Evolutionary conservation across 495 filamentous ascomycete species (phyloP).

Genomic region (Neurospora pannonica): DNA sequence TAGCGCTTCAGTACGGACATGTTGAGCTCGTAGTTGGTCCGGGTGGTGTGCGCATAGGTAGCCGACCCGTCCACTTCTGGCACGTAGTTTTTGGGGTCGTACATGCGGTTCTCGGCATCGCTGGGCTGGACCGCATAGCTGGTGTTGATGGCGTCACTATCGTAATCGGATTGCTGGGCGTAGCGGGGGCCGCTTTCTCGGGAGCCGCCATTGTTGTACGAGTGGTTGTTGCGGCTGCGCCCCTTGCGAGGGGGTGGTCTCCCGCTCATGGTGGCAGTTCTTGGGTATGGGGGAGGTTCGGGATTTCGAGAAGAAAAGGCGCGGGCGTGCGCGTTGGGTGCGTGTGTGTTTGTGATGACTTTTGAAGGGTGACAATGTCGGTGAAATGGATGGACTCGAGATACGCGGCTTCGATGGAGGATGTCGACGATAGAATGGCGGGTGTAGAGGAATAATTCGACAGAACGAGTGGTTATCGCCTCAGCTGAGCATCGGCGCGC

Average conservation of each 20-base stretch:
- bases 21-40: conserved; percentile 74
- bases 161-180: conserved; percentile 53
- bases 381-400: background rate
- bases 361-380: background rate
- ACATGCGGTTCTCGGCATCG: conserved; percentile 12
- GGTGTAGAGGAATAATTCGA: background rate
- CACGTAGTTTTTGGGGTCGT: conserved; percentile 1
- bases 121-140: conserved; percentile 17
- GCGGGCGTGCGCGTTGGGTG: conserved; percentile 5
- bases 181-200: conserved; percentile 15
- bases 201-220: conserved; percentile 14
- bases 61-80: conserved; percentile 13
- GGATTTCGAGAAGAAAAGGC: background rate
- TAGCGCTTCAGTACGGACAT: conserved; percentile 63
- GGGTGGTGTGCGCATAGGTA: conserved; percentile 35
- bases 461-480: background rate
- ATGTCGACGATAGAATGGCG: background rate
- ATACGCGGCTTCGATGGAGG: background rate
- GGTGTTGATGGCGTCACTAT: conserved; percentile 39
- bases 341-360: background rate
- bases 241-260: conserved; percentile 25
- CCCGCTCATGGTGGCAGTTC: conserved; percentile 11
- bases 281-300: conserved; percentile 6
- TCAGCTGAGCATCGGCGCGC: background rate
- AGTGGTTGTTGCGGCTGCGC: conserved; percentile 25